Base-by-base conservation (phyloP, 2,329 filamentous ascomycete genomes). In the Colletotrichum brevisporum region DNA sequence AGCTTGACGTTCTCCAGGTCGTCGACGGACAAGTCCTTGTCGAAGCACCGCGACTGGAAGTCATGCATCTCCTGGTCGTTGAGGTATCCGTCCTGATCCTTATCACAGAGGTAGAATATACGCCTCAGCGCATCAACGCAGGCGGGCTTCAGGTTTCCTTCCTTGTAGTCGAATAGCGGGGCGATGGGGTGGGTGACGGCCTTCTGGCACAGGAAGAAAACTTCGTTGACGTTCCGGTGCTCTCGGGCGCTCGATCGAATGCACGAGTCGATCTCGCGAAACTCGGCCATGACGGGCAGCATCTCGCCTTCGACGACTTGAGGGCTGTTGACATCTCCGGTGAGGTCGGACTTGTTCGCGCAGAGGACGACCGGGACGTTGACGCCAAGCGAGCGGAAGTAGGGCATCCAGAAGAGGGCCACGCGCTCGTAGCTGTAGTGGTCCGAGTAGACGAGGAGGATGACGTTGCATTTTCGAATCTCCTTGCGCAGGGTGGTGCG, bases 341-440 rank as follows among this genome's bases (percentile, higher is more conserved):
- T 89, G 62, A 98, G 85, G 76, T 99, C 96, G n/a, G 94, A 94
- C 81, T 99, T 99, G 85, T 98, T 98, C 77, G 96, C 94, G 77
- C 96, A 98, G 65, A 99, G 84, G 52, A 99, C 95, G 12, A 99
- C 96, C 0, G 96, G 96, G 24, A 99, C 94, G 78, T 99, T 99
- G 78, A 99, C 96, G n/a, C 96, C 96, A 47, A 99, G 88, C 4
- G 95, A 97, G 70, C 96, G 92, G 78, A 99, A 98, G 81, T 98
- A 97, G 12, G 96, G 96, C 89, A 99, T 92, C 96, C 96, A 99
- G 81, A 98, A 99, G 53, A 99, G 86, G 4, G 95, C 96, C 4
- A 99, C 95, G 45, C 96, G 88, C 79, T 99, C 96, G 83, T 98
- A 99, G 86, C 95, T 98, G 84, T 99, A 99, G 82, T 98, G 95